Base-by-base conservation (phyloP, 176 grass and related monocot genomes). In the Carex pumila region DNA sequence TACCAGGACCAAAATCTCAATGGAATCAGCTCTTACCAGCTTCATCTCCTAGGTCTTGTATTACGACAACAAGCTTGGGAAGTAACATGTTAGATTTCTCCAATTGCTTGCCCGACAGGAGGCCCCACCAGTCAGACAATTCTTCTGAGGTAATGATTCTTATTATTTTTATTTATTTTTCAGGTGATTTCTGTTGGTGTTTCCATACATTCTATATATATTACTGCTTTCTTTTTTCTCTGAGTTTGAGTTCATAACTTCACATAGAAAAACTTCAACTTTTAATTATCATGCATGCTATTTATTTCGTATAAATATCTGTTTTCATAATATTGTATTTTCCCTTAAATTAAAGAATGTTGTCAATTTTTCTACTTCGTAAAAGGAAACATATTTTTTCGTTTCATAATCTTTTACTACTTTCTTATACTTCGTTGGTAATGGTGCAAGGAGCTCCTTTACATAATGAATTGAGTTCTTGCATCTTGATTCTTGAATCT, bases 81-180 rank as follows among this genome's bases (percentile, higher is more conserved):
- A 84, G 87, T 71, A 92, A 61, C 92, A 91, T 94, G 87, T 17
- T 97, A n/a, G 90, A 97, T 64, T 97, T 97, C 88, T 92, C 92
- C 14, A 94, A 92, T 85, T 83, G 9, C 58, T 31, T 83, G 58
- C 85, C 87, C 3, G 91, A 91, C 60, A 53, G 71, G 76, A 88
- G 75, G 74, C 87, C 87, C 61, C 94, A 90, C 56, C 90, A 86
- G 15, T 83, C 90, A 5, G 92, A 91, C n/a, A 94, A 94, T 76
- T 97, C 92, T 54, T 94, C 94, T 25, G 94, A 97, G 94, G 94
- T 97, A 78, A 86, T 57, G 17, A 56, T 18, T 47, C 54, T 71
- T 30, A 72, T 60, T 34, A 10, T 13, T 4, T 45, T 4, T 45
- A 75, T 12, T 77, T 54, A 14, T 9, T 56, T 57, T 78, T 57